These are phyloP conservation scores for Kwoniella heveanensis DNA, from an alignment of 768 basidiomycete genomes.

Conservation along the genomic window DNA sequence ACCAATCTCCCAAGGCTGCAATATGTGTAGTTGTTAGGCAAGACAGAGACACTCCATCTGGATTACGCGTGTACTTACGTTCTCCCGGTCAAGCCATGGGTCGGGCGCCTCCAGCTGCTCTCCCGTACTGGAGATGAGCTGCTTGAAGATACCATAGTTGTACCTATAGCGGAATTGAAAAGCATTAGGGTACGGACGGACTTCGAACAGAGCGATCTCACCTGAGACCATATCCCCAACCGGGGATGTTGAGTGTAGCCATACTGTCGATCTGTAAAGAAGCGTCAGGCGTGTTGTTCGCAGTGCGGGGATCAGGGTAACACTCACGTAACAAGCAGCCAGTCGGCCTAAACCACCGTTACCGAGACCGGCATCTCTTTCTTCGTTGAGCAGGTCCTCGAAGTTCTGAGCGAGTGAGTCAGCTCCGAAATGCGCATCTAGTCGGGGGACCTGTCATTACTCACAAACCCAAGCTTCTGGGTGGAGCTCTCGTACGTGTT, in stretches of 20 bases:
- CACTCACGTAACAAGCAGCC: slow-evolving; percentile 85
- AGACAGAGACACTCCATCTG: too few relatives aligned
- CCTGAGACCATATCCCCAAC: slow-evolving; percentile 92
- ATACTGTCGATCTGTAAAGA: slow-evolving; percentile 66
- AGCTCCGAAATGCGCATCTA: background rate
- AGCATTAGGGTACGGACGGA: too few relatives aligned
- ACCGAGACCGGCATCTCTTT: slow-evolving; percentile 91
- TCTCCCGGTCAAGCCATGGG: slow-evolving; percentile 59
- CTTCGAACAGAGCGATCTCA: slow-evolving; percentile 62
- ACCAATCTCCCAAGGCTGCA: slow-evolving; percentile 55
- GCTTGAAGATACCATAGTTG: slow-evolving; percentile 95
- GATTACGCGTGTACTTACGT: slow-evolving; percentile 34
- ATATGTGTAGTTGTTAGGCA: background rate
- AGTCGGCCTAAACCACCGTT: slow-evolving; percentile 95
- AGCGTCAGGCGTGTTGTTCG: slow-evolving; percentile 2
- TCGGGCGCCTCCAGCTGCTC: slow-evolving; percentile 58
- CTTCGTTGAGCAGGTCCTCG: slow-evolving; percentile 81
- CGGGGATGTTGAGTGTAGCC: slow-evolving; percentile 83
- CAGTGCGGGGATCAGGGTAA: slow-evolving; percentile 1
- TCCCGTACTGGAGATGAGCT: slow-evolving; percentile 67
- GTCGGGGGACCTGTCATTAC: slow-evolving; percentile 1
- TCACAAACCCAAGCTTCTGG: slow-evolving; percentile 73
- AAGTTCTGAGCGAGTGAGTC: slow-evolving; percentile 58
- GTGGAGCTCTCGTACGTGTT: slow-evolving; percentile 70
- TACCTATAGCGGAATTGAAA: too few relatives aligned